Evolutionary conservation across 805 yeast genomes (phyloP).

Genomic region (Wickerhamomyces strasburgensis): DNA sequence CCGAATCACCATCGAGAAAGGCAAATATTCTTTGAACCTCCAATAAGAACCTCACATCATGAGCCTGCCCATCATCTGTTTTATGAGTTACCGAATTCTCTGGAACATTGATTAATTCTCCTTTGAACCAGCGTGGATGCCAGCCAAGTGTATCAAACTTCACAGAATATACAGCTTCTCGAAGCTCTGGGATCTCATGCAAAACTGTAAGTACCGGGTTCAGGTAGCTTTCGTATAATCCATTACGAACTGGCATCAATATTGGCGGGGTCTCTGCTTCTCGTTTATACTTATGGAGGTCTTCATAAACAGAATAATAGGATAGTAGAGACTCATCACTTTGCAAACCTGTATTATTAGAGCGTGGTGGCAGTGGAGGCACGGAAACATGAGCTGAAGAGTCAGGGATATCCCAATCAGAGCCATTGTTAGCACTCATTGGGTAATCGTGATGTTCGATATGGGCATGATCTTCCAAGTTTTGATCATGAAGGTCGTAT

Average conservation of each 20-base stretch:
- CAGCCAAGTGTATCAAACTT: constrained; percentile 32
- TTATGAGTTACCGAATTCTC: constrained; percentile 3
- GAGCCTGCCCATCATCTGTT: constrained; percentile 21
- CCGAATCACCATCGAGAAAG: constrained; percentile 31
- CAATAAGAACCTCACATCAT: constrained; percentile 26
- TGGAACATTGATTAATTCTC: constrained; percentile 13
- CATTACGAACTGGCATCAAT: constrained; percentile 31
- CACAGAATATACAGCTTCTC: constrained; percentile 27
- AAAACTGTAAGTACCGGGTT: constrained; percentile 38
- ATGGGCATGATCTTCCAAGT: not conserved
- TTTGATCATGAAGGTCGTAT: not conserved
- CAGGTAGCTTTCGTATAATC: constrained; percentile 34
- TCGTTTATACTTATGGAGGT: constrained; percentile 25
- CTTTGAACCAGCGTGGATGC: constrained; percentile 37
- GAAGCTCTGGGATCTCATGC: constrained; percentile 32
- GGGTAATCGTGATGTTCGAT: not conserved
- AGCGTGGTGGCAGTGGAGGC: constrained; percentile 2
- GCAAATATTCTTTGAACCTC: constrained; percentile 37
- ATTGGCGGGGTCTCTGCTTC: constrained; percentile 26
- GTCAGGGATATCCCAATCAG: not conserved
- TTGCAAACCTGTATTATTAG: not conserved
- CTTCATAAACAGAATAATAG: constrained; percentile 27
- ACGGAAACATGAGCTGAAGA: not conserved
- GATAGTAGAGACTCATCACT: not conserved
- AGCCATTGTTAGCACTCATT: too few species aligned